phyloP scores from a whole-genome alignment of 768 basidiomycete genomes.

The Termitomyces heimii region DNA sequence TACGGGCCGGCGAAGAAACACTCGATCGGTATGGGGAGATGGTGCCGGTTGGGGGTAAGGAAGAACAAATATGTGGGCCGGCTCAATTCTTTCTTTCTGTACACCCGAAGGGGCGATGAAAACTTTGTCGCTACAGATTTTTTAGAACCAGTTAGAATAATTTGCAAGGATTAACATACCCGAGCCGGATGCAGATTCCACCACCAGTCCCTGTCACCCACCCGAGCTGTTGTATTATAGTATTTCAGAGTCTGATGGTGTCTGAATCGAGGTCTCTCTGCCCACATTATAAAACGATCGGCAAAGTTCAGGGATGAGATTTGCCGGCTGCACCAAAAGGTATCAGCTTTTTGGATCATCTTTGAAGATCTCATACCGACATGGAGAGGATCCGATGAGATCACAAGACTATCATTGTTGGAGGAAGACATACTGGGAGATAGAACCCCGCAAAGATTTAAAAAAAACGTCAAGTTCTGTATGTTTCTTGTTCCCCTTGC shows the following conservation, averaged over 20 bases:
- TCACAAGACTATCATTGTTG: slow-evolving; percentile 45
- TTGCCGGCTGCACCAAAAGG: slow-evolving; percentile 62
- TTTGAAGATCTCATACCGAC: slow-evolving; percentile 27
- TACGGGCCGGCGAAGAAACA: slow-evolving; percentile 72
- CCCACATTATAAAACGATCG: slow-evolving; percentile 65
- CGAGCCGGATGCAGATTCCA: slow-evolving; percentile 69
- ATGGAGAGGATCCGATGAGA: slow-evolving; percentile 57
- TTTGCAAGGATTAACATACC: slow-evolving; percentile 31
- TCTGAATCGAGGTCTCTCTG: background rate
- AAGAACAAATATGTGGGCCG: slow-evolving; percentile 83
- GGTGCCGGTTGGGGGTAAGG: slow-evolving; percentile 64
- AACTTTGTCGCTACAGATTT: slow-evolving; percentile 53
- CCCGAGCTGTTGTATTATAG: slow-evolving; percentile 46
- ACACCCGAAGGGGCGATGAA: slow-evolving; percentile 88
- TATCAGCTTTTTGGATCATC: background rate
- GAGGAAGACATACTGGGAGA: slow-evolving; percentile 15
- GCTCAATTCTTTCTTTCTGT: slow-evolving; percentile 83
- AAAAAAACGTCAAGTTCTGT: background rate
- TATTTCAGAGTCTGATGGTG: slow-evolving; percentile 1
- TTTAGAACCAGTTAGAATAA: background rate
- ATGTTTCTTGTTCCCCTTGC: background rate
- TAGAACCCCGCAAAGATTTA: background rate
- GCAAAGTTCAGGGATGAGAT: slow-evolving; percentile 84
- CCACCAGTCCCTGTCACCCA: slow-evolving; percentile 93
- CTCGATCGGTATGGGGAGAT: slow-evolving; percentile 60